Conservation (phyloP, 2,329 filamentous ascomycete genomes). For the Diaporthe humulicola region DNA sequence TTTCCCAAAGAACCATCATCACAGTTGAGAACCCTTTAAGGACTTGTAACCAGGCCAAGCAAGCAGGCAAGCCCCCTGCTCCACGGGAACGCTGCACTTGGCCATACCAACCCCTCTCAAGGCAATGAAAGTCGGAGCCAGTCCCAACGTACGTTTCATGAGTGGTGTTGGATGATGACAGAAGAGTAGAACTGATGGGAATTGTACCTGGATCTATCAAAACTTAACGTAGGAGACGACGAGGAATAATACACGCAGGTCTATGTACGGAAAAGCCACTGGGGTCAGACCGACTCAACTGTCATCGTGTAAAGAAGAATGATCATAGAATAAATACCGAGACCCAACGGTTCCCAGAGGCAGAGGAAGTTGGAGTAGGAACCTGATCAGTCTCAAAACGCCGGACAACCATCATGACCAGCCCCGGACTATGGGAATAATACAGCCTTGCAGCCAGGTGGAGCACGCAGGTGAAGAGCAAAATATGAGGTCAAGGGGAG, state of each 20-base stretch:
- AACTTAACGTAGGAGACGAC: background rate
- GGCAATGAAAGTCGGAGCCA: background rate
- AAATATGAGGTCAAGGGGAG: background rate
- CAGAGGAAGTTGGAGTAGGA: background rate
- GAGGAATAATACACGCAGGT: background rate
- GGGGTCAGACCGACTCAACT: background rate
- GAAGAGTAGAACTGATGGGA: background rate
- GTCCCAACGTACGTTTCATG: background rate
- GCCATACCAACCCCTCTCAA: background rate
- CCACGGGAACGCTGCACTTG: too few relatives aligned
- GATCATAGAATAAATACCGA: background rate
- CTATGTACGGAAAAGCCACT: background rate
- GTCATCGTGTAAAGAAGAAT: background rate
- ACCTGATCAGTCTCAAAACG: background rate
- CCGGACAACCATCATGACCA: background rate
- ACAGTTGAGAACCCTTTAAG: background rate
- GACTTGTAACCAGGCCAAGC: background rate
- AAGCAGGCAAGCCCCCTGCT: background rate
- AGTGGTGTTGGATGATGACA: background rate
- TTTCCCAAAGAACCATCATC: background rate
- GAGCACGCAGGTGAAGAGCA: background rate
- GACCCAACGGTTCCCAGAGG: background rate
- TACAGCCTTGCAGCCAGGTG: background rate
- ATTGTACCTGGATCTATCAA: background rate
- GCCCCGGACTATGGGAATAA: too few relatives aligned